Conservation (phyloP, 2,329 filamentous ascomycete species). For the Akanthomyces muscarius region DNA sequence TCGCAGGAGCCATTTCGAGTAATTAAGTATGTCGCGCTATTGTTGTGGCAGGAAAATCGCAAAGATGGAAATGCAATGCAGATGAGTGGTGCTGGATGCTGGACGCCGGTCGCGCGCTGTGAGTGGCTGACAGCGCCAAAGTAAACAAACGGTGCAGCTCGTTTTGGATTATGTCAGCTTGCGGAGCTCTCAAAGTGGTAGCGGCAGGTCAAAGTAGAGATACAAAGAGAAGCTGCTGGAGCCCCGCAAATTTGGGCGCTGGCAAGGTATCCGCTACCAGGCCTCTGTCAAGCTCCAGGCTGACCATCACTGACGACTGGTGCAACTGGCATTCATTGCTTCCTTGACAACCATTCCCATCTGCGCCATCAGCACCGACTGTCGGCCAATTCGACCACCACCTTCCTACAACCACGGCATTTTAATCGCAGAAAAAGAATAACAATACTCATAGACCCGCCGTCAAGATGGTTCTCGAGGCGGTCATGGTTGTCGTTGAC, state of each 20-base stretch:
- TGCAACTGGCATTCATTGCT: constrained; percentile 11
- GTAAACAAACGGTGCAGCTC: constrained; percentile 22
- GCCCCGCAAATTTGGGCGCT: not conserved
- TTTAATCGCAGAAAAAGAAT: not conserved
- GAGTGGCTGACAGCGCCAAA: constrained; percentile 13
- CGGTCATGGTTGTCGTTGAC: constrained; percentile 99
- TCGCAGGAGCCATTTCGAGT: constrained; percentile 13
- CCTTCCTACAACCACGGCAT: not conserved
- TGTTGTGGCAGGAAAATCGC: not conserved
- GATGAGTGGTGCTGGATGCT: constrained; percentile 1
- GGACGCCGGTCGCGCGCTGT: constrained; percentile 14
- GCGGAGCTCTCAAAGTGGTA: constrained; percentile 17
- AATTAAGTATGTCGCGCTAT: not conserved
- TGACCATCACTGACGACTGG: constrained; percentile 20
- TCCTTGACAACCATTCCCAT: constrained; percentile 11
- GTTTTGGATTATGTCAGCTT: constrained; percentile 18
- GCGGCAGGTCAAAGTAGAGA: not conserved
- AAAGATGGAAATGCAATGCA: not conserved
- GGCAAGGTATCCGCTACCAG: not conserved
- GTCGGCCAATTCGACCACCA: not conserved
- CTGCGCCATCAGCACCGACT: constrained; percentile 9
- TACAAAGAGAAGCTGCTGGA: not conserved
- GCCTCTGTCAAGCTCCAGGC: constrained; percentile 15
- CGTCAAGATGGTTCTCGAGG: constrained; percentile 92
- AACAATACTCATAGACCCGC: constrained; percentile 28